phyloP scores from a whole-genome alignment of 148 eudicot species.

The Chenopodium quinoa region DNA sequence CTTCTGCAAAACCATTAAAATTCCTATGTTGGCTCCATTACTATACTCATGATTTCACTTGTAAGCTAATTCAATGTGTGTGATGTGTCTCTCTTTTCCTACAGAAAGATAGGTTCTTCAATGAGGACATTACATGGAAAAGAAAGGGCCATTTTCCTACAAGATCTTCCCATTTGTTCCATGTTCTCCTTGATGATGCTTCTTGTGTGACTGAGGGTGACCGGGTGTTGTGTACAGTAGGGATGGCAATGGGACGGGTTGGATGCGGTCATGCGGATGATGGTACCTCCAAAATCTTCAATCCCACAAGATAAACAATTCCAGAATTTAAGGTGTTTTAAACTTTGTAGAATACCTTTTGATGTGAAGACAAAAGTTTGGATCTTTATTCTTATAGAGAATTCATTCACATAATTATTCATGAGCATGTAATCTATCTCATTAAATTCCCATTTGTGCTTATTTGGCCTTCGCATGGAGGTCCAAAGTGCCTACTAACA shows the following conservation, averaged over 20 bases:
- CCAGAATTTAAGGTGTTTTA: neutral
- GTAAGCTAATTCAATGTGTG: neutral
- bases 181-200: neutral
- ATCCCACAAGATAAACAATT: neutral
- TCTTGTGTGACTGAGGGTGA: neutral
- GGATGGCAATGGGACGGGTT: no score
- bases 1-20: neutral
- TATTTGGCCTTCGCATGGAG: neutral
- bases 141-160: neutral
- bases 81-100: neutral
- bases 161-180: neutral
- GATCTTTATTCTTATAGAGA: no score
- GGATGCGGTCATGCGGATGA: no score
- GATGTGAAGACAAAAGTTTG: no score
- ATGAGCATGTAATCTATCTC: neutral
- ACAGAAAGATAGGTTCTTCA: neutral
- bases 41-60: neutral
- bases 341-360: no score
- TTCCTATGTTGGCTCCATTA: neutral
- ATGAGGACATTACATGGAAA: neutral
- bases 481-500: neutral
- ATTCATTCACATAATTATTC: no score
- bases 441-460: neutral
- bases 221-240: no score
- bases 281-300: neutral